phyloP scores from a whole-genome alignment of 108 stramenopile species.

The Pseudonitzschia multiseries region DNA sequence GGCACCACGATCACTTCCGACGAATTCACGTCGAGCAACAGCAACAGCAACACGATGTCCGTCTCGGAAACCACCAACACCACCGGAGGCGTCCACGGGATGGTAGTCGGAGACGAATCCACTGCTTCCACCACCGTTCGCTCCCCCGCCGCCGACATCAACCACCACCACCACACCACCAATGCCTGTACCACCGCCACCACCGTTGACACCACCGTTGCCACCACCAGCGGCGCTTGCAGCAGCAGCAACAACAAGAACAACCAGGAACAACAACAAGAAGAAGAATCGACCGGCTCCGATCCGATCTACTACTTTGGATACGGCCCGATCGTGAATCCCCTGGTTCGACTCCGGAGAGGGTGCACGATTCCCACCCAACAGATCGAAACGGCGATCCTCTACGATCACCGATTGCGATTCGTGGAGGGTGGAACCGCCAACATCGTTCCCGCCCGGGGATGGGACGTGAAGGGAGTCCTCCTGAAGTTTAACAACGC shows the following conservation, averaged over 20 bases:
- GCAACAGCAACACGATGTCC: background rate
- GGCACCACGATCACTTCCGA: background rate
- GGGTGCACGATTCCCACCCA: background rate
- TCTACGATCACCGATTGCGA: slow-evolving; percentile 28
- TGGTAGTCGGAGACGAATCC: too few species aligned
- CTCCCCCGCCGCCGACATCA: too few species aligned
- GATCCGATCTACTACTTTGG: slow-evolving; percentile 30
- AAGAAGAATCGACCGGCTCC: too few species aligned
- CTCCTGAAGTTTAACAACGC: slow-evolving; percentile 24
- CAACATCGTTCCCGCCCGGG: slow-evolving; percentile 18
- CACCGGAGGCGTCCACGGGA: too few species aligned
- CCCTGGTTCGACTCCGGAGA: slow-evolving; percentile 23
- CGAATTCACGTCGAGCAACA: background rate
- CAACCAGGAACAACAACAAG: background rate
- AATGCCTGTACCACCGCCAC: too few species aligned
- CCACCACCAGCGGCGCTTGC: too few species aligned
- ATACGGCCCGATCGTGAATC: slow-evolving; percentile 39
- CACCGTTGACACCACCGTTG: too few species aligned
- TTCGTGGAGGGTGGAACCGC: slow-evolving; percentile 34
- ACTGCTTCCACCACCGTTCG: too few species aligned
- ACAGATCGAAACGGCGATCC: slow-evolving; percentile 16
- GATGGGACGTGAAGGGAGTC: slow-evolving; percentile 36
- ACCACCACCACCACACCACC: too few species aligned
- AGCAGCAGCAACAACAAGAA: background rate
- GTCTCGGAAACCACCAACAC: too few species aligned